Conservation (phyloP, 2,329 filamentous ascomycete genomes). For the Teratosphaeria viscida region DNA sequence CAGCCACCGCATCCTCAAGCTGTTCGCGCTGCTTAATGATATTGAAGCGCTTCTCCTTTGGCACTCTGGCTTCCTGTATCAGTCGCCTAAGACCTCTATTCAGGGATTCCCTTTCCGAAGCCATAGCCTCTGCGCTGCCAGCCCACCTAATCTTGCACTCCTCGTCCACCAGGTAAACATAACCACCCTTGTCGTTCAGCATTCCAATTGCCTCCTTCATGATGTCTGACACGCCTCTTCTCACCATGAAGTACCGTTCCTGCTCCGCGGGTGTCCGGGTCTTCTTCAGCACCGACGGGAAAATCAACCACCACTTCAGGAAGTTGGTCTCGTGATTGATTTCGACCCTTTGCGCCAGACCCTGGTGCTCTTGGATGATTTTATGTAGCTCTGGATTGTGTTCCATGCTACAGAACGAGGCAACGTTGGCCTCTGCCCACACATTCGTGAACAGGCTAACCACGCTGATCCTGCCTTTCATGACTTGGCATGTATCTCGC, state of each 20-base stretch:
- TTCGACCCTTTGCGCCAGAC: conserved; percentile 62
- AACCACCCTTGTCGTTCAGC: conserved; percentile 85
- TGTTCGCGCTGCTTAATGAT: conserved; percentile 29
- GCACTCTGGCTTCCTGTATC: conserved; percentile 41
- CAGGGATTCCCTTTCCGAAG: conserved; percentile 56
- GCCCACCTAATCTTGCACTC: conserved; percentile 91
- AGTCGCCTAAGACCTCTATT: conserved; percentile 54
- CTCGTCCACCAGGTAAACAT: conserved; percentile 81
- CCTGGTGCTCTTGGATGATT: conserved; percentile 44
- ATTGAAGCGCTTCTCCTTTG: conserved; percentile 28
- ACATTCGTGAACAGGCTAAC: conserved; percentile 70
- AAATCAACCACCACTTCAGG: conserved; percentile 51
- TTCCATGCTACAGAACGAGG: conserved; percentile 52
- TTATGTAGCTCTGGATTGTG: conserved; percentile 60
- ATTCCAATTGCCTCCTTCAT: conserved; percentile 53
- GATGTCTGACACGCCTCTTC: conserved; percentile 45
- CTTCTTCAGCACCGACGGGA: conserved; percentile 39
- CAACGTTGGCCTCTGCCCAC: conserved; percentile 77
- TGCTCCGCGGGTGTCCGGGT: conserved; percentile 42
- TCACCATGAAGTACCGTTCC: conserved; percentile 49
- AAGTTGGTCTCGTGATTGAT: conserved; percentile 81
- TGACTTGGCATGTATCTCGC: conserved; percentile 62
- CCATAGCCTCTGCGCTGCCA: conserved; percentile 60
- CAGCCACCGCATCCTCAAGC: conserved; percentile 24
- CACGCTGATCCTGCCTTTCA: conserved; percentile 54